Evolutionary conservation across 2,329 filamentous ascomycete genomes (phyloP).

Genomic region (Penicillium crustosum): DNA sequence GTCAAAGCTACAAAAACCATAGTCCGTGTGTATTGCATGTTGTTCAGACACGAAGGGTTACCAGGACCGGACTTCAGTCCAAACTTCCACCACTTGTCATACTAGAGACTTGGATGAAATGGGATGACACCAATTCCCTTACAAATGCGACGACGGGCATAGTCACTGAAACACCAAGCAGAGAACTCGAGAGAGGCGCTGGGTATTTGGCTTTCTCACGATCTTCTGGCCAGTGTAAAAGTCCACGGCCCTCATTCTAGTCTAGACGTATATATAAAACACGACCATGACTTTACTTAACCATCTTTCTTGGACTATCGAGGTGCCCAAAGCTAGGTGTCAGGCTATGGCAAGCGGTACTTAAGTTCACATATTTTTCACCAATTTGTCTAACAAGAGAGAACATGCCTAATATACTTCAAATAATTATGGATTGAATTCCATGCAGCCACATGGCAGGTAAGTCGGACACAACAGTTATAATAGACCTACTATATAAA

Average conservation of each 20-base stretch:
- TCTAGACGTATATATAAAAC: background rate
- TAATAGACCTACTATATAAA: background rate
- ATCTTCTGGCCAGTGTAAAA: background rate
- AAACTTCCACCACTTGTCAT: background rate
- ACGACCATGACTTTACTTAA: constrained; percentile 52
- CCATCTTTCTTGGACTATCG: constrained; percentile 68
- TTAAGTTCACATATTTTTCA: constrained; percentile 69
- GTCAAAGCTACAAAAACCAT: background rate
- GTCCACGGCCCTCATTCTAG: background rate
- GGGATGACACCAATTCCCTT: background rate
- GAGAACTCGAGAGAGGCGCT: background rate
- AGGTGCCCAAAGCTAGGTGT: constrained; percentile 76
- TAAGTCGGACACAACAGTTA: background rate
- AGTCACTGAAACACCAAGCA: background rate
- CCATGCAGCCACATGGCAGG: background rate
- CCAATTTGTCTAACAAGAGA: constrained; percentile 21
- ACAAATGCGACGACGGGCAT: background rate
- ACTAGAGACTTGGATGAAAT: background rate
- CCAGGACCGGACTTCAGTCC: background rate
- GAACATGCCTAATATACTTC: constrained; percentile 48
- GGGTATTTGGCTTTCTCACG: background rate
- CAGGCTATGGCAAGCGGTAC: constrained; percentile 76
- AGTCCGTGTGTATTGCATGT: background rate
- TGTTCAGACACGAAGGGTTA: too few species aligned
- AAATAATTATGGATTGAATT: constrained; percentile 68